Percentiles rank a stretch among this genome's conserved stretches.
Conservation (phyloP, 148 eudicot species). For the Rhododendron ovatum region DNA sequence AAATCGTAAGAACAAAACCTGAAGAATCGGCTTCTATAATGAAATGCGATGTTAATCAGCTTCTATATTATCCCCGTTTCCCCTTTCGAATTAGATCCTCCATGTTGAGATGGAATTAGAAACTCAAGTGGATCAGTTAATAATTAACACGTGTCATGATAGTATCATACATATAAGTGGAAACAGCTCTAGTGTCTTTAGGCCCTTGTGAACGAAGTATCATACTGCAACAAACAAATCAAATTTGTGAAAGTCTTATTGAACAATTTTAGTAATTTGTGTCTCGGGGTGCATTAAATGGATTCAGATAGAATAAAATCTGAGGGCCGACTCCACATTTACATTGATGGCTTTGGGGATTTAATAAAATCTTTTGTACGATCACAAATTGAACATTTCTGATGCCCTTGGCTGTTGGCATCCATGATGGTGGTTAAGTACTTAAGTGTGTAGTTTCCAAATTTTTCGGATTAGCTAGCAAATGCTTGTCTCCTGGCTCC, state of each 20-base stretch:
- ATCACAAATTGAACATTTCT: neutral
- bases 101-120: neutral
- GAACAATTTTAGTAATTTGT: neutral
- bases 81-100: neutral
- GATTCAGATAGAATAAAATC: neutral
- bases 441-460: neutral
- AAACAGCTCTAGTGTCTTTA: neutral
- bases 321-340: neutral
- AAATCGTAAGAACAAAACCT: conserved; percentile 64
- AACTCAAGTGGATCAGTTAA: neutral
- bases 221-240: neutral
- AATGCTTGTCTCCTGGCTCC: neutral
- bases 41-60: neutral
- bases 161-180: neutral
- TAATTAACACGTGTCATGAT: neutral
- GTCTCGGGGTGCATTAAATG: neutral
- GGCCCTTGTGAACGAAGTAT: conserved; percentile 9
- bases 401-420: neutral
- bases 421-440: neutral
- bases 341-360: neutral
- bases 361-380: neutral
- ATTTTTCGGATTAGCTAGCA: neutral
- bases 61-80: neutral
- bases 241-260: neutral
- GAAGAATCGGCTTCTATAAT: neutral